Evolutionary conservation across 345 rosid genomes (phyloP), one percentile per base, ranked within the genome.

Genomic region (Lumnitzera racemosa): DNA sequence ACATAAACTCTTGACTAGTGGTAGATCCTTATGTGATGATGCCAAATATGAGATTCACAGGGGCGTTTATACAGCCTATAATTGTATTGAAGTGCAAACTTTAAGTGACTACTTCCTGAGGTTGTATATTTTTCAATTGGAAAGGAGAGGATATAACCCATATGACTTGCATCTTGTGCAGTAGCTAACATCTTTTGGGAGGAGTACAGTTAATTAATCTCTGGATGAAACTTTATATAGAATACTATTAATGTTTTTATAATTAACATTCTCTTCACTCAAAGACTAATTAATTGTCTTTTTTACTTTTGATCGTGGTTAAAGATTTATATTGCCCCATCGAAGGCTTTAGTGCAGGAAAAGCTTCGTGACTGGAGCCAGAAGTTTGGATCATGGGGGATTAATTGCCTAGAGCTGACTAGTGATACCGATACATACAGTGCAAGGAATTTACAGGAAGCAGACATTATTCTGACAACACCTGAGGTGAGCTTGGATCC

Each of bases 331-430:
- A 70, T 86, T 75, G 89, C 97, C 51, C 97, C 97, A 50, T 88
- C 99, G 17, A 94, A 94, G 81, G 99, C 97, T 72, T 80, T 94
- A 65, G 91, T 94, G 31, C 99, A 90, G 64, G 96, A 90, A 78
- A 94, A 94, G 83, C 80, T 86, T 61, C 90, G 96, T 36, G 91
- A 90, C 55, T 94, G 97, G 97, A 88, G 56, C 76, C 86, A 80
- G 59, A 88, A 84, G 81, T 84, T 90, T 67, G 95, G 87, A 69
- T 59, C 96, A 58, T 67, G 83, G 79, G 96, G 96, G 17, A 77
- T 90, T 68, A 84, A 65, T 69, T 90, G 96, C 83, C 70, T 94
- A 70, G 97, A 94, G 80, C 72, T 94, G 77, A 94, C 97, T 1
- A 89, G 97, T 49, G 99, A 94, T 67, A 94, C 80, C 61, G 99